A percentile compares a stretch with the other conserved stretches of the same genome.
These are phyloP conservation scores for Aspergillus ellipticus DNA, from an alignment of 495 filamentous ascomycete species.

Conservation along the genomic window DNA sequence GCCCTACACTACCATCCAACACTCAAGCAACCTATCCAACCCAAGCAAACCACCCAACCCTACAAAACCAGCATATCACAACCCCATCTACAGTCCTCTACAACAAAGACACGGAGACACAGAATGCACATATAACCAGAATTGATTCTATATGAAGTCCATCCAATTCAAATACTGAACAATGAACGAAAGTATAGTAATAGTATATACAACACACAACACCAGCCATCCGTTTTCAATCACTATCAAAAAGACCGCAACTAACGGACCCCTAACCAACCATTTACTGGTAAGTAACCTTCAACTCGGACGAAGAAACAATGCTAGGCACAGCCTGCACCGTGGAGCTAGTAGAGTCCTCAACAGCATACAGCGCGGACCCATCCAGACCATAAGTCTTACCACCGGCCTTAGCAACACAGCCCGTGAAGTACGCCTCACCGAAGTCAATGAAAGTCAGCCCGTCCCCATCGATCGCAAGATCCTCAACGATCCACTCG, in stretches of 20 bases:
- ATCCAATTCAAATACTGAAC: no score
- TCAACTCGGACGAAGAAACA: constrained; percentile 1
- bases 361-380: constrained; percentile 1
- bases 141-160: no score
- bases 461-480: constrained; percentile 29
- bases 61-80: no score
- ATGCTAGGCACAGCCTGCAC: constrained; percentile 5
- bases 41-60: no score
- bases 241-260: background rate
- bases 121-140: no score
- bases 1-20: no score
- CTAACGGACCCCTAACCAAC: no score
- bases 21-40: no score
- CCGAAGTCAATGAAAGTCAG: constrained; percentile 50
- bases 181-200: no score
- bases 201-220: background rate
- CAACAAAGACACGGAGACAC: no score
- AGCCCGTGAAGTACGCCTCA: constrained; percentile 37
- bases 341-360: background rate
- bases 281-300: constrained; percentile 7
- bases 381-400: background rate
- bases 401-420: constrained; percentile 4
- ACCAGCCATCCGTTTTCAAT: background rate
- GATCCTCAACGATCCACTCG: constrained; percentile 59
- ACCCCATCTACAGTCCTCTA: no score